These are phyloP conservation scores for Luvunga scandens DNA, from an alignment of 345 rosid genomes.

Conservation along the genomic window DNA sequence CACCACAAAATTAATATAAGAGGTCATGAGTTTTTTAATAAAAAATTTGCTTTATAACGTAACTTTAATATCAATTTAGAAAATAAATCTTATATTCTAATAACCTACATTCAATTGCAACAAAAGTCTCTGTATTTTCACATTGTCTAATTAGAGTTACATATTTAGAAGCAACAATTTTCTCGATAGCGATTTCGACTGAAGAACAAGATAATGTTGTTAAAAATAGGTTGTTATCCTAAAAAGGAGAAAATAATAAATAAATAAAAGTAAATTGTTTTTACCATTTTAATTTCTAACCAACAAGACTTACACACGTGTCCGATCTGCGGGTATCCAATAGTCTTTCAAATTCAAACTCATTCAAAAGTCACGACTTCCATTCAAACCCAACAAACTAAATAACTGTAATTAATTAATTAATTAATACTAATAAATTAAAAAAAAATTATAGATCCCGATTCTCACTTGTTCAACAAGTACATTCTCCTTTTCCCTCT, in stretches of 20 bases:
- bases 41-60: too few species aligned
- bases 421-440: neutral
- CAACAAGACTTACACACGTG: neutral
- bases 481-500: neutral
- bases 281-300: neutral
- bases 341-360: neutral
- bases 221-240: too few species aligned
- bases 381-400: neutral
- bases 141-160: neutral
- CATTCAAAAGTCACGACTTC: neutral
- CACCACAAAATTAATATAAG: too few species aligned
- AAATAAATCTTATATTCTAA: too few species aligned
- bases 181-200: too few species aligned
- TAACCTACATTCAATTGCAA: too few species aligned
- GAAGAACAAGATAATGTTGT: too few species aligned
- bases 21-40: too few species aligned
- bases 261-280: neutral
- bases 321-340: neutral
- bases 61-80: too few species aligned
- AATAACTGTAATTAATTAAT: neutral
- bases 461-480: neutral
- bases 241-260: too few species aligned
- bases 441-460: neutral
- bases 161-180: neutral
- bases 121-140: too few species aligned